These are phyloP conservation scores for Iodosphaeria phyllophila DNA, from an alignment of 2,329 filamentous ascomycete genomes.

Conservation along the genomic window DNA sequence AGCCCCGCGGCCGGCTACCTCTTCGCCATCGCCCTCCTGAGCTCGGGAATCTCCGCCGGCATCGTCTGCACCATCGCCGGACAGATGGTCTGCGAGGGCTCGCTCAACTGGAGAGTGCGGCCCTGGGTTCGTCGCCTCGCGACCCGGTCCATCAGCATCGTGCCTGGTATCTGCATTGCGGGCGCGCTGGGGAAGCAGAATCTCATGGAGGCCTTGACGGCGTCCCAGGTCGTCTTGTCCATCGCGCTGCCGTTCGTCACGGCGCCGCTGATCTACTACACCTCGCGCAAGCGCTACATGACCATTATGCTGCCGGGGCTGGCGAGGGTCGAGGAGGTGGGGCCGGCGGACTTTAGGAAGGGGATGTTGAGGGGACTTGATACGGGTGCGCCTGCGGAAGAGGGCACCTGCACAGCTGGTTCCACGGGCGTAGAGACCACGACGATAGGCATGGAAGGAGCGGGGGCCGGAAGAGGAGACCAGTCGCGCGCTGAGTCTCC, in stretches of 20 bases:
- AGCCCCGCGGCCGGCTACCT: conserved; percentile 60
- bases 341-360: too few relatives aligned
- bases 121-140: conserved; percentile 67
- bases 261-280: conserved; percentile 73
- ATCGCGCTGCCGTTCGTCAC: conserved; percentile 69
- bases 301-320: conserved; percentile 30
- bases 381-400: too few relatives aligned
- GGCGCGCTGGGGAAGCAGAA: conserved; percentile 56
- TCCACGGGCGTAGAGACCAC: background rate
- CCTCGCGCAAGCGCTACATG: conserved; percentile 65
- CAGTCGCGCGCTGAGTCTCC: conserved; percentile 5
- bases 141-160: conserved; percentile 64
- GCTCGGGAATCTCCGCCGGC: conserved; percentile 65
- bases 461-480: conserved; percentile 5
- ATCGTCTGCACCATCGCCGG: conserved; percentile 81
- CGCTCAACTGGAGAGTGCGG: conserved; percentile 52
- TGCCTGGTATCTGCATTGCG: conserved; percentile 68
- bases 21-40: conserved; percentile 66
- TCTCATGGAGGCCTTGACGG: conserved; percentile 53
- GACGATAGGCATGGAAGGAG: conserved; percentile 1
- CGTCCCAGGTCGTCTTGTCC: conserved; percentile 59
- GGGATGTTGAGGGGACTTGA: too few relatives aligned
- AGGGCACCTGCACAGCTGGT: background rate
- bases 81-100: conserved; percentile 77
- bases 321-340: conserved; percentile 10